Conservation (phyloP, 257 asterid genomes). For the Nicotiana tomentosiformis region DNA sequence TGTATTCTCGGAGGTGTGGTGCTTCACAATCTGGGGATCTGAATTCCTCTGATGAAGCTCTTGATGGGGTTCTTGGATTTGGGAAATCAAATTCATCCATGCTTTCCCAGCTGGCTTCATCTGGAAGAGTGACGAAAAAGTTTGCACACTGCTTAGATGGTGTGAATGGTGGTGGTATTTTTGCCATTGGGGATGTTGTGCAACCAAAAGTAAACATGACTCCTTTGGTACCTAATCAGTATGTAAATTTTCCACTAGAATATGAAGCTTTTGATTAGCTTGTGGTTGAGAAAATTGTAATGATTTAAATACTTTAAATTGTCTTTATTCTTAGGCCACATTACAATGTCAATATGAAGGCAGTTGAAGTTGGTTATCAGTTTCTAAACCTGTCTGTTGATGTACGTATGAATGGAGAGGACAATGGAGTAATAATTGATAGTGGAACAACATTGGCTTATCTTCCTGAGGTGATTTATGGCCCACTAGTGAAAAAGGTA, state of each 20-base stretch:
- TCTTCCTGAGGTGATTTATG: conserved; percentile 78
- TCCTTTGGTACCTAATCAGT: conserved; percentile 75
- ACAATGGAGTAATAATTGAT: conserved; percentile 77
- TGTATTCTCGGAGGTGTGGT: conserved; percentile 64
- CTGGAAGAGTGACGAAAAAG: conserved; percentile 85
- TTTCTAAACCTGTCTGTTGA: conserved; percentile 63
- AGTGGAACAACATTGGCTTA: conserved; percentile 98
- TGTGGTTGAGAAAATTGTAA: neutral
- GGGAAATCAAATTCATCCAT: conserved; percentile 92
- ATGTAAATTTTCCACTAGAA: conserved; percentile 26
- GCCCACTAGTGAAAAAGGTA: conserved; percentile 66
- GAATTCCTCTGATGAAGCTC: conserved; percentile 78
- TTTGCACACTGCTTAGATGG: conserved; percentile 98
- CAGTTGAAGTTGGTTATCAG: conserved; percentile 67
- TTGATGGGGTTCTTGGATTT: conserved; percentile 96
- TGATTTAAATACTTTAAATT: neutral
- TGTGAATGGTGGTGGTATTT: conserved; percentile 96
- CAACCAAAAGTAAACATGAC: conserved; percentile 95
- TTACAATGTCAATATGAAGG: conserved; percentile 95
- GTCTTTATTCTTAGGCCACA: conserved; percentile 58
- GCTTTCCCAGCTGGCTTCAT: conserved; percentile 91
- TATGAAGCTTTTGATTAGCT: neutral
- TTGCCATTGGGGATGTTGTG: conserved; percentile 98
- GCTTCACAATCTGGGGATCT: conserved; percentile 80
- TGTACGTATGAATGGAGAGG: conserved; percentile 46